phyloP scores from a whole-genome alignment of 2,329 filamentous ascomycete genomes.

The Fusarium austroafricanum region DNA sequence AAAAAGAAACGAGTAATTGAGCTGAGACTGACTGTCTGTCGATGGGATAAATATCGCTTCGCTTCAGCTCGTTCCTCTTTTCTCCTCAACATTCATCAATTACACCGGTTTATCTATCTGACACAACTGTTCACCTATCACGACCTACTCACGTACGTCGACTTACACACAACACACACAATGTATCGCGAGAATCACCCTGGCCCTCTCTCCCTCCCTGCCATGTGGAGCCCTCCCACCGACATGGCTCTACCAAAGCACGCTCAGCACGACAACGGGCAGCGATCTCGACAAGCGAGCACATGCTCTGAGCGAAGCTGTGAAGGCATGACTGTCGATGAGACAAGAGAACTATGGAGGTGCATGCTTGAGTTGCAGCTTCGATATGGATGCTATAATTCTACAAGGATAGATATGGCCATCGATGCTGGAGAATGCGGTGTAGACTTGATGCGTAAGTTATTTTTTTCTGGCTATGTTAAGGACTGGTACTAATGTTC shows the following conservation, averaged over 20 bases:
- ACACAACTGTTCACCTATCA: not conserved
- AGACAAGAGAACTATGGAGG: slow-evolving; percentile 58
- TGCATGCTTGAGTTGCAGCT: slow-evolving; percentile 63
- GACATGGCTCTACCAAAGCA: slow-evolving; percentile 33
- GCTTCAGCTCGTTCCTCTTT: not conserved
- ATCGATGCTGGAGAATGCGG: slow-evolving; percentile 56
- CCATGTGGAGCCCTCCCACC: slow-evolving; percentile 35
- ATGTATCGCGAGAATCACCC: slow-evolving; percentile 43
- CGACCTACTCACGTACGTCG: not conserved
- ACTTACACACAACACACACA: slow-evolving; percentile 5
- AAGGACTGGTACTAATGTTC: not conserved
- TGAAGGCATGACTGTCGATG: slow-evolving; percentile 51
- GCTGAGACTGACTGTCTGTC: not conserved
- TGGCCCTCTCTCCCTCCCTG: slow-evolving; percentile 35
- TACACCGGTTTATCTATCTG: not conserved
- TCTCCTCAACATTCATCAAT: not conserved
- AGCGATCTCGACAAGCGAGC: slow-evolving; percentile 43
- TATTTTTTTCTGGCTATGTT: slow-evolving; percentile 7
- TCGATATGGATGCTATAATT: slow-evolving; percentile 62
- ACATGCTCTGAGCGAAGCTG: slow-evolving; percentile 48
- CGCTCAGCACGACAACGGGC: slow-evolving; percentile 10
- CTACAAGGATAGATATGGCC: slow-evolving; percentile 61
- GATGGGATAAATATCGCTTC: slow-evolving; percentile 5
- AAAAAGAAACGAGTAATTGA: not conserved
- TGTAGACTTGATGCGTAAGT: slow-evolving; percentile 59